Base-by-base conservation (phyloP, 2,329 filamentous ascomycete genomes). In the Colletotrichum tanaceti region DNA sequence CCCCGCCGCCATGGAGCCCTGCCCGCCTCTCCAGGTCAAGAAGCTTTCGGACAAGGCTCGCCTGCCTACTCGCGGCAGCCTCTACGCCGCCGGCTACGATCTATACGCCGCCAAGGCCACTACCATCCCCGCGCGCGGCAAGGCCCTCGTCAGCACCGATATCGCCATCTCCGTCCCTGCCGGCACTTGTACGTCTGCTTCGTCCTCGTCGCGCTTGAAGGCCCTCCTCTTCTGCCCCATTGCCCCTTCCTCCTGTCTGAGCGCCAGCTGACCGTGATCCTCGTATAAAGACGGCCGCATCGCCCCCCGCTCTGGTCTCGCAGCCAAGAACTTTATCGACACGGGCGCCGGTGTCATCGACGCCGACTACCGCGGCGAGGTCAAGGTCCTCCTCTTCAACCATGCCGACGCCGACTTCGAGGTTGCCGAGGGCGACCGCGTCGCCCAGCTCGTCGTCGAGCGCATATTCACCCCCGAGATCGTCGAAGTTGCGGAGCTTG, bases 341-440 rank as follows among this genome's bases (percentile, higher is more conserved):
- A 96, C 93, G 0, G 94, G 97, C 71, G 96, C 96, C 0, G 96
- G 96, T 63, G 96, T 99, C 72, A 98, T 99, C 75, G 96, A 99
- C 80, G 94, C 95, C 41, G 96, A 99, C 81, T 99, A 99, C 84
- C 89, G 96, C 43, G 96, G 96, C 22, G 92, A 92, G 73, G 91
- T 99, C 75, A 97, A 97, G 85, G 92, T 99, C 32, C 86, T 99
- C 73, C 88, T 99, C 60, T 98, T 98, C 81, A 99, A 99, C 83
- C 91, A 97, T 79, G 87, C 87, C 59, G 94, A 97, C 58, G 81
- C 82, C 47, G 94, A 97, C 78, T 98, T 97, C 77, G 85, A 82
- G 72, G 85, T 99, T 73, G 91, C 91, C 76, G 90, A 91, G 77
- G 95, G 95, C 58, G 96, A 99, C 80, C 91, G 96, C 61, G 85